Conservation (phyloP, 2,329 filamentous ascomycete species). For the Apiospora marii region DNA sequence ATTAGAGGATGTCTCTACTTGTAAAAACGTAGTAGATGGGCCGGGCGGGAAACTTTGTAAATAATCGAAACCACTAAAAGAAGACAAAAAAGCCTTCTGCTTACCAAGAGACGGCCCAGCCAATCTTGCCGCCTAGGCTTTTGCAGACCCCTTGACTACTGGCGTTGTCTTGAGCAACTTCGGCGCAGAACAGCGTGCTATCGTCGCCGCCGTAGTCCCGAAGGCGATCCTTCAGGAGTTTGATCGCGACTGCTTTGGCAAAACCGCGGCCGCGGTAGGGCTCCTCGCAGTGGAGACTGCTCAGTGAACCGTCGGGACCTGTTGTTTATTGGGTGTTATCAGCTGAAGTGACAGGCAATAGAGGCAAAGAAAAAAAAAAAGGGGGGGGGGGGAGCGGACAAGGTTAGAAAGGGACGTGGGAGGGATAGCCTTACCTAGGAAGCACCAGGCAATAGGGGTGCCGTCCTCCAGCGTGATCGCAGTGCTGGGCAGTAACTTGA, state of each 20-base stretch:
- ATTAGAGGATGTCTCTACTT: conserved; percentile 28
- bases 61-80: not conserved
- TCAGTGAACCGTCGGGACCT: conserved; percentile 68
- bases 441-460: conserved; percentile 69
- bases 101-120: conserved; percentile 68
- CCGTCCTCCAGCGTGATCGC: conserved; percentile 55
- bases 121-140: conserved; percentile 63
- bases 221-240: conserved; percentile 62
- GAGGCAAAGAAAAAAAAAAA: not conserved
- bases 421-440: conserved; percentile 53
- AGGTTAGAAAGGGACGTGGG: too few relatives aligned
- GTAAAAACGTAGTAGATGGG: conserved; percentile 14
- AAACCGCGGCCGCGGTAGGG: conserved; percentile 67
- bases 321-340: not conserved
- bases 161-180: conserved; percentile 68
- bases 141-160: conserved; percentile 69
- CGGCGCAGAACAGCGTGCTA: conserved; percentile 61
- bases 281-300: conserved; percentile 67
- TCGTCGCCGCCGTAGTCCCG: conserved; percentile 54
- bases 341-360: not conserved
- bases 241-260: conserved; percentile 67
- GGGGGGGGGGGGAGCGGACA: too few relatives aligned
- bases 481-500: conserved; percentile 54
- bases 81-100: conserved; percentile 34
- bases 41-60: not conserved